These are phyloP conservation scores for Fusarium sp. DNA, from an alignment of 2,329 filamentous ascomycete species.

Conservation along the genomic window DNA sequence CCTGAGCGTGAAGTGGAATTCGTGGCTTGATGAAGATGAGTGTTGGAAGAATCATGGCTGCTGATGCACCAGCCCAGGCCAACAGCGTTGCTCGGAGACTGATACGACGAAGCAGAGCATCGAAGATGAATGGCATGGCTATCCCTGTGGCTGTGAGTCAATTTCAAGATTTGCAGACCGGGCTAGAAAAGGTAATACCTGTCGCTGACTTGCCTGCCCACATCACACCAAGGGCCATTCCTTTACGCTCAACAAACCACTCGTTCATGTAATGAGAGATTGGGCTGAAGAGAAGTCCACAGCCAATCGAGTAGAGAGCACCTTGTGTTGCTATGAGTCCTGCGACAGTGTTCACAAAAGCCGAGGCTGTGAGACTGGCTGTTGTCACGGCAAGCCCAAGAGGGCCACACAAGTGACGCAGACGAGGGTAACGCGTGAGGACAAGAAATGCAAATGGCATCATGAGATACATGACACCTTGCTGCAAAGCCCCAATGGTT, in stretches of 20 bases:
- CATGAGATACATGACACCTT: constrained; percentile 67
- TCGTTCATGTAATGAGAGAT: constrained; percentile 71
- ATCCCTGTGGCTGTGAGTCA: constrained; percentile 55
- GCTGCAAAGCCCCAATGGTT: constrained; percentile 44
- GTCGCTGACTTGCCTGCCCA: constrained; percentile 63
- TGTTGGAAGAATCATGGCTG: constrained; percentile 56
- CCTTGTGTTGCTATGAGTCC: constrained; percentile 72
- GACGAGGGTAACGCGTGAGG: constrained; percentile 58
- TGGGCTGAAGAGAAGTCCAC: constrained; percentile 65
- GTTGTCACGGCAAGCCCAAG: constrained; percentile 64
- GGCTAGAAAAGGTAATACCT: not conserved
- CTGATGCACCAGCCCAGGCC: constrained; percentile 59
- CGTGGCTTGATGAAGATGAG: constrained; percentile 57
- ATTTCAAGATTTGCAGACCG: fast-evolving
- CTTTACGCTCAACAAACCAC: constrained; percentile 69
- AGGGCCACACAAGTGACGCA: constrained; percentile 58
- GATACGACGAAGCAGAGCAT: constrained; percentile 61
- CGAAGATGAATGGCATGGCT: constrained; percentile 65
- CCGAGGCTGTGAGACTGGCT: constrained; percentile 64
- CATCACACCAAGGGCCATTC: constrained; percentile 72
- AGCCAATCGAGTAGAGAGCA: constrained; percentile 70
- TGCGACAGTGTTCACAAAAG: constrained; percentile 64
- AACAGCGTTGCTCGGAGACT: constrained; percentile 61
- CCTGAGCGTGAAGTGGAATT: constrained; percentile 40
- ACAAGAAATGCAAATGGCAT: constrained; percentile 63